Evolutionary conservation across 1,139 yeast genomes (phyloP).

Genomic region (Wickerhamomyces sp.): DNA sequence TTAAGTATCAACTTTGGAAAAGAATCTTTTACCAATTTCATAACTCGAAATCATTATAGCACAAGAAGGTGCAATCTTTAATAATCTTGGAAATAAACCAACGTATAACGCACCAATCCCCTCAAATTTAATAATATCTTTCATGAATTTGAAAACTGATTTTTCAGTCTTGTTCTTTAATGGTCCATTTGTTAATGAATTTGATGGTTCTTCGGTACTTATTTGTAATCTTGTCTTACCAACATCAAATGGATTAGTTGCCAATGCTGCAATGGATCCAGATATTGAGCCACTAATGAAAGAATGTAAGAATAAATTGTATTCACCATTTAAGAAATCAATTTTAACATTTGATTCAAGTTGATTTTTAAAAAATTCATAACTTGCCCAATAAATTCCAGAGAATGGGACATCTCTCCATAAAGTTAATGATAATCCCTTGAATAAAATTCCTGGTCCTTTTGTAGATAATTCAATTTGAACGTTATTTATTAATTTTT

Average conservation of each 20-base stretch:
- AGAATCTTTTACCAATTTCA: slow-evolving; percentile 76
- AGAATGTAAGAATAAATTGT: slow-evolving; percentile 59
- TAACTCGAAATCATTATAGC: slow-evolving; percentile 97
- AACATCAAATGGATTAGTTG: slow-evolving; percentile 94
- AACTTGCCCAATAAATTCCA: slow-evolving; percentile 90
- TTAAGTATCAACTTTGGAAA: slow-evolving; percentile 23
- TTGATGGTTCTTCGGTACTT: slow-evolving; percentile 17
- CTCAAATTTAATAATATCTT: slow-evolving; percentile 59
- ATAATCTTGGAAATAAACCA: slow-evolving; percentile 78
- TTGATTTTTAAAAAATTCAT: slow-evolving; percentile 44
- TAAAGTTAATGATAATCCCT: slow-evolving; percentile 79
- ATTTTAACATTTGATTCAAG: slow-evolving; percentile 12
- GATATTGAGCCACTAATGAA: slow-evolving; percentile 81
- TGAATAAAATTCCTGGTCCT: slow-evolving; percentile 69
- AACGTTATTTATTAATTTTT: slow-evolving; percentile 53
- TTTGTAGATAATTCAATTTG: slow-evolving; percentile 43
- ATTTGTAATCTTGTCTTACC: slow-evolving; percentile 91
- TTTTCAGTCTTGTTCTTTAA: slow-evolving; percentile 17
- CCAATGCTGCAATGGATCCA: slow-evolving; percentile 80
- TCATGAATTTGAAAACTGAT: slow-evolving; percentile 64
- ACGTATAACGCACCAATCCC: slow-evolving; percentile 77
- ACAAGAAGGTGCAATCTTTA: slow-evolving; percentile 95
- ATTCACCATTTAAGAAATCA: slow-evolving; percentile 20
- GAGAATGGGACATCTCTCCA: slow-evolving; percentile 98
- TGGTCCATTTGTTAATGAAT: slow-evolving; percentile 10